These are phyloP conservation scores for Xylaria venustula DNA, from an alignment of 495 filamentous ascomycete species.

Conservation along the genomic window DNA sequence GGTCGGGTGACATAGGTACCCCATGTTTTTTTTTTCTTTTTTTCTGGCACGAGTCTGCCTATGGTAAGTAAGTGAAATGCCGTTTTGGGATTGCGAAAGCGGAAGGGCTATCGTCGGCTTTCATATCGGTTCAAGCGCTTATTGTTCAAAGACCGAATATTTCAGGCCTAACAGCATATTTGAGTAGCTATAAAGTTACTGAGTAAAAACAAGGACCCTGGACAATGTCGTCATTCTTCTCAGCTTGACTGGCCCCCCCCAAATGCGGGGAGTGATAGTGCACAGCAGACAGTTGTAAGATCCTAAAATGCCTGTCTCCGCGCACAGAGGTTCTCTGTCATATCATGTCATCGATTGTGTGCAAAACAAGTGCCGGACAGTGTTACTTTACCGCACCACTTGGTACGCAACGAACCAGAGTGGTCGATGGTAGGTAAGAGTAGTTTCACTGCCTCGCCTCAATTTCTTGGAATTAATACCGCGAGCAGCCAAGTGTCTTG, in stretches of 20 bases:
- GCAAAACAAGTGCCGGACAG: too few relatives aligned
- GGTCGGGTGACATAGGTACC: background rate
- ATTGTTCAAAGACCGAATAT: background rate
- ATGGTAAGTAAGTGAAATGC: too few relatives aligned
- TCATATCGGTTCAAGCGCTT: background rate
- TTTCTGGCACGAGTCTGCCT: too few relatives aligned
- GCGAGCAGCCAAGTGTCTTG: conserved; percentile 4
- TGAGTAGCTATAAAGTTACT: background rate
- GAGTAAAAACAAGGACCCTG: too few relatives aligned
- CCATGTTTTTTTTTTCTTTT: background rate
- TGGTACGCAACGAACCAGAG: background rate
- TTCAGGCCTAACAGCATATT: too few relatives aligned
- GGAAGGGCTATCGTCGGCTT: conserved; percentile 7
- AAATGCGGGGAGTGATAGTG: background rate
- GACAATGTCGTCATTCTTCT: background rate
- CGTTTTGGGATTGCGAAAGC: background rate
- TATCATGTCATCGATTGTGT: background rate
- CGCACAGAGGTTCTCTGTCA: too few relatives aligned
- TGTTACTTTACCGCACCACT: too few relatives aligned
- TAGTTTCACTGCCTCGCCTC: background rate
- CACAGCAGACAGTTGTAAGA: too few relatives aligned
- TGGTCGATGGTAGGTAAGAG: background rate
- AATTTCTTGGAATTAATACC: background rate
- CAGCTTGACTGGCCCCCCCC: background rate
- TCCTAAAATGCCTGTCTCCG: too few relatives aligned